Evolutionary conservation across 371 early-diverging fungal genomes (phyloP), one percentile per base, ranked within the genome.

Genomic region (Rhizopus arrhizus): DNA sequence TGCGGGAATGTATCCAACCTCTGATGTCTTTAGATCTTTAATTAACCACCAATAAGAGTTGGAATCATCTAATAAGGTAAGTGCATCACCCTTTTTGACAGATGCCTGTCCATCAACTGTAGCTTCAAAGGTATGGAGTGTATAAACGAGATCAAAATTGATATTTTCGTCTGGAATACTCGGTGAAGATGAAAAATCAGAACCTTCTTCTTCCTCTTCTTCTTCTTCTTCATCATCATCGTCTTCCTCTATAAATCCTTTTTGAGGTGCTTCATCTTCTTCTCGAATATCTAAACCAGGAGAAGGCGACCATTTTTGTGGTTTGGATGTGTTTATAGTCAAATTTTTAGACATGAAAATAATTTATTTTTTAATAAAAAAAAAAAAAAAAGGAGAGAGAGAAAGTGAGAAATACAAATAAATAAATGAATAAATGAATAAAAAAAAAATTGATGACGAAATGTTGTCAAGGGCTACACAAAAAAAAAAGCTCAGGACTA

Each of bases 21-120:
- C 89, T 33, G 83, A 86, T 15, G 86, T 87, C 63, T 89, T 89
- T 28, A 91, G 75, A 47, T 89, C 89, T 70, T 90, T 85, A 32
- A 96, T 93, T 16, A 95, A 74, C 96, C 96, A 96, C 96, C 96
- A 96, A 77, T 95, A 95, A 40, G 87, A 86, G 71, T 96, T 94
- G 11, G 87, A 78, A 68, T 96, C 96, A 70, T 96, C 95, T 42
- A 95, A 73, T 56, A 96, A 81, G 50, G 86, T 89, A 59, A 96
- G 75, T 41, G 88, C 78, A 57, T 95, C 95, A 61, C 91, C 91
- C 59, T 91, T 88, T 32, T 89, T 81, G 3, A 96, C 96, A 16
- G 89, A 88, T 29, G 93, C 91, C 58, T 96, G 95, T n/a, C 95
- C 95, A 53, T 95, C 95, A 31, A 95, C 85, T 38, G 89, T 94